phyloP scores from a whole-genome alignment of 768 basidiomycete genomes.

The Myochromella boudieri region DNA sequence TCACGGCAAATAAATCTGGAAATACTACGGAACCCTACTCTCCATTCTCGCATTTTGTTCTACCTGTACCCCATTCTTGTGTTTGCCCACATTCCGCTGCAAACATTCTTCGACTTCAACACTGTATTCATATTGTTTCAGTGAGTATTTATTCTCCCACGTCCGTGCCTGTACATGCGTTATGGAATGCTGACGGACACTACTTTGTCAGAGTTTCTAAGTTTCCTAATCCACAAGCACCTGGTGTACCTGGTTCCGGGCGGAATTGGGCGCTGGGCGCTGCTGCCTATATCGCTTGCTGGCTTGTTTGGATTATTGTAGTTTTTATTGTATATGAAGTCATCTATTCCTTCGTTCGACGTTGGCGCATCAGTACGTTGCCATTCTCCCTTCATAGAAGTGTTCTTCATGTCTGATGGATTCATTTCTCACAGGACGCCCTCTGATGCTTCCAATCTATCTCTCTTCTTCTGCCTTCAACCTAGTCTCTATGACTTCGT shows the following conservation, averaged over 20 bases:
- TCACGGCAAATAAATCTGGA: conserved; percentile 67
- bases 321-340: conserved; percentile 79
- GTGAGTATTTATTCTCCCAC: conserved; percentile 50
- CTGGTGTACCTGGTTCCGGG: conserved; percentile 69
- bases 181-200: conserved; percentile 1
- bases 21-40: conserved; percentile 60
- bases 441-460: conserved; percentile 80
- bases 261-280: conserved; percentile 81
- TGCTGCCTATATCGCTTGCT: conserved; percentile 82
- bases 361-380: conserved; percentile 79
- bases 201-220: conserved; percentile 59
- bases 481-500: conserved; percentile 75
- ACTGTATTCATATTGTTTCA: conserved; percentile 79
- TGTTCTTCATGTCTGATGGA: conserved; percentile 19
- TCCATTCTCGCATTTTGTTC: conserved; percentile 58
- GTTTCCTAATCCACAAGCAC: conserved; percentile 67
- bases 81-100: conserved; percentile 71
- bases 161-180: conserved; percentile 4
- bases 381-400: conserved; percentile 9
- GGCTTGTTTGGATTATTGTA: conserved; percentile 69
- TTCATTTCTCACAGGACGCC: conserved; percentile 58
- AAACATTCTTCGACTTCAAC: conserved; percentile 90
- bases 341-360: conserved; percentile 69
- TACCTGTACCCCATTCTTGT: conserved; percentile 69
- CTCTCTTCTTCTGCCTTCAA: conserved; percentile 78